Conservation (phyloP, 202 grass and related monocot species). For the Panicum hallii region DNA sequence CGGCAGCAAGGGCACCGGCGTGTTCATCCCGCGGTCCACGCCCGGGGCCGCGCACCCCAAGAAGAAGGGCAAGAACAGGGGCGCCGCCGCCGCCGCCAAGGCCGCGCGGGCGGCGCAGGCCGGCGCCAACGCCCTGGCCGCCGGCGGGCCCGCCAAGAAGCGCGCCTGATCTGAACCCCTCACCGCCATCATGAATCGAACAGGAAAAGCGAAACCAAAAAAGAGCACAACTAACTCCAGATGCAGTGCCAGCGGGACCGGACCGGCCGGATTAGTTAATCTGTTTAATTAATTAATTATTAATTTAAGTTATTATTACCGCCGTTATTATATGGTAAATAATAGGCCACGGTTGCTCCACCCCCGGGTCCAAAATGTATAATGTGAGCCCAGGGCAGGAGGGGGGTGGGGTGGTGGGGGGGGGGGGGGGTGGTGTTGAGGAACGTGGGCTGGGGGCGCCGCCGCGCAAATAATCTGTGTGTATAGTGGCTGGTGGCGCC, state of each 20-base stretch:
- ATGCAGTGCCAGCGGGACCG: constrained; percentile 24
- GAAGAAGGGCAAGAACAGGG: constrained; percentile 44
- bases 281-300: constrained; percentile 36
- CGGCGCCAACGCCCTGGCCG: neutral
- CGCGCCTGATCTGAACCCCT: neutral
- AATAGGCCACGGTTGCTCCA: constrained; percentile 45
- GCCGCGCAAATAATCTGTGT: constrained; percentile 33
- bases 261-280: constrained; percentile 38
- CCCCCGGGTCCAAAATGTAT: constrained; percentile 19
- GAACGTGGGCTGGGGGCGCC: neutral
- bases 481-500: constrained; percentile 35
- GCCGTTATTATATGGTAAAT: constrained; percentile 22
- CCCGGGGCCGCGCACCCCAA: constrained; percentile 26
- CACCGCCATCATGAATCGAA: neutral
- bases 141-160: constrained; percentile 2
- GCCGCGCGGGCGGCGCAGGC: neutral
- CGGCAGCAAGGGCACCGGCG: constrained; percentile 67
- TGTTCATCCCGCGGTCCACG: constrained; percentile 67
- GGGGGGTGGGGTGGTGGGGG: no score
- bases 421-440: no score
- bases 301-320: neutral
- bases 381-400: constrained; percentile 39
- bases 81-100: constrained; percentile 23
- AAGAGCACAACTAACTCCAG: constrained; percentile 44
- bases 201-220: neutral